Conservation (phyloP, 1,139 yeast species). For the Taphrina deformans region DNA sequence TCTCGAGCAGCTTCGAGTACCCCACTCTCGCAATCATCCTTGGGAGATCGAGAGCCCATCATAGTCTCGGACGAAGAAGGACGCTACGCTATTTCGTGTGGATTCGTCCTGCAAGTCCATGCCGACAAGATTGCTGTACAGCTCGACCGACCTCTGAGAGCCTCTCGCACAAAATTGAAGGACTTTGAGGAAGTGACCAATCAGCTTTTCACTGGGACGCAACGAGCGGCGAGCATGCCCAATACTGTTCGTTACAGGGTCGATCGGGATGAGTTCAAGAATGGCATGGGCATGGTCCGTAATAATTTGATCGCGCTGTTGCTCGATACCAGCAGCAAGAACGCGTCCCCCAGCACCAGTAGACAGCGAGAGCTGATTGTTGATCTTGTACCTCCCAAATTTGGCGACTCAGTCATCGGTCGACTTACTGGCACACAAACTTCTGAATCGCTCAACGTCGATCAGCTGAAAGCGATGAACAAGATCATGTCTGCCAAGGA, state of each 20-base stretch:
- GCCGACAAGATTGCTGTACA: constrained; percentile 49
- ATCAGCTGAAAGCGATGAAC: constrained; percentile 69
- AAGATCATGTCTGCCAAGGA: constrained; percentile 65
- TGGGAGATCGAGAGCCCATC: constrained; percentile 48
- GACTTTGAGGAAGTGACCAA: constrained; percentile 52
- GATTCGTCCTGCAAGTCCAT: constrained; percentile 54
- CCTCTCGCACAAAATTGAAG: constrained; percentile 49
- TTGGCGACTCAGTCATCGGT: constrained; percentile 38
- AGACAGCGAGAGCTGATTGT: constrained; percentile 60
- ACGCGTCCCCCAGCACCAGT: constrained; percentile 34
- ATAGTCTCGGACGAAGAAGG: constrained; percentile 79
- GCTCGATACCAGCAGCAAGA: constrained; percentile 57
- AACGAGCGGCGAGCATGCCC: constrained; percentile 38
- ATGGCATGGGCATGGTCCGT: constrained; percentile 74
- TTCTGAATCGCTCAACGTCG: constrained; percentile 54
- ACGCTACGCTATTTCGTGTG: constrained; percentile 70
- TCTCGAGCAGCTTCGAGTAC: background rate
- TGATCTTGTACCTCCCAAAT: constrained; percentile 56
- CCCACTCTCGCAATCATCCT: constrained; percentile 39
- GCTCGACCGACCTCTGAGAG: constrained; percentile 57
- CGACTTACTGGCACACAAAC: constrained; percentile 1
- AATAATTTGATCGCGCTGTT: constrained; percentile 72
- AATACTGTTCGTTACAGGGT: constrained; percentile 53
- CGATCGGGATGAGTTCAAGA: constrained; percentile 76
- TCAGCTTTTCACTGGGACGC: constrained; percentile 53